phyloP scores from a whole-genome alignment of 1,139 yeast genomes.

The Blastobotrys aristatus region DNA sequence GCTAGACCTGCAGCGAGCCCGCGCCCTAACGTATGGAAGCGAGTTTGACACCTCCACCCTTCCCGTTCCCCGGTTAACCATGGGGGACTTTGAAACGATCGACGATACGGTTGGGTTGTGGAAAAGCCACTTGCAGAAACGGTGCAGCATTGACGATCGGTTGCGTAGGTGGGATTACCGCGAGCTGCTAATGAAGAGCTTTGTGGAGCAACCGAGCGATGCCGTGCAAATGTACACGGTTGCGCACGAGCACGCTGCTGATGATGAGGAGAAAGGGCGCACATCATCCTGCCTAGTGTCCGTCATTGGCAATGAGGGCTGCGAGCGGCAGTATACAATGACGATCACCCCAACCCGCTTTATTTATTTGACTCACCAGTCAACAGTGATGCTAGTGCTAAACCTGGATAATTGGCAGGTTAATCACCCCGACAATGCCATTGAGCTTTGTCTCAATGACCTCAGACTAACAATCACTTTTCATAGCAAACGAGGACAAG shows the following conservation, averaged over 20 bases:
- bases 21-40: neutral
- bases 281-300: neutral
- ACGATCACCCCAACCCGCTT: neutral
- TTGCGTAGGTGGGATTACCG: constrained; percentile 21
- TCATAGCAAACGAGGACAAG: neutral
- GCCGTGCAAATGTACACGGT: neutral
- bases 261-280: neutral
- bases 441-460: neutral
- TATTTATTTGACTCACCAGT: neutral
- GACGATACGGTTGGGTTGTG: constrained; percentile 10
- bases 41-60: no score
- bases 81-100: constrained; percentile 4
- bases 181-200: constrained; percentile 2
- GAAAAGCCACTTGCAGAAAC: constrained; percentile 2
- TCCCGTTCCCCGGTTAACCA: neutral
- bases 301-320: neutral
- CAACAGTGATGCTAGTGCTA: neutral
- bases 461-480: neutral
- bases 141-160: constrained; percentile 9
- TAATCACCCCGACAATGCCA: neutral
- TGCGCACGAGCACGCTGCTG: neutral
- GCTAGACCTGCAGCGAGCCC: constrained; percentile 1
- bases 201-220: neutral
- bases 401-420: constrained; percentile 2
- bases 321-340: neutral